These are phyloP conservation scores for Glycine tomentella DNA, from an alignment of 306 rosid genomes.

Conservation along the genomic window DNA sequence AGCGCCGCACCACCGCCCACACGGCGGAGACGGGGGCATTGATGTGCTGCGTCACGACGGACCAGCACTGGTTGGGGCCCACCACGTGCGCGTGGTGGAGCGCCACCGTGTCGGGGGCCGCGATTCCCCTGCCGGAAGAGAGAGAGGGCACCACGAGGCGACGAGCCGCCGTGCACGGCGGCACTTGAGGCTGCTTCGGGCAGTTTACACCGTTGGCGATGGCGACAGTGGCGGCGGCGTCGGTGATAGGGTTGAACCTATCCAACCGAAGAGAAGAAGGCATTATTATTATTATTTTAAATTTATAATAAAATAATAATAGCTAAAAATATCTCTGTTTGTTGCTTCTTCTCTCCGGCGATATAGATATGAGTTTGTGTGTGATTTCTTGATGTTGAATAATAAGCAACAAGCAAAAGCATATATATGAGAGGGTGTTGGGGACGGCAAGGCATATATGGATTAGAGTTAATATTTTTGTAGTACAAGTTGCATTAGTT, in stretches of 20 bases:
- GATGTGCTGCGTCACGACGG: conserved; percentile 54
- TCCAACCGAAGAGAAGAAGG: conserved; percentile 54
- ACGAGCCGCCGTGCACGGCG: conserved; percentile 18
- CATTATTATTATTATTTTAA: conserved; percentile 21
- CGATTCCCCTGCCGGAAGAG: not conserved
- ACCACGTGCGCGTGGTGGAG: conserved; percentile 52
- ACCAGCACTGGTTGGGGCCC: conserved; percentile 60
- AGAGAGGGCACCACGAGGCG: conserved; percentile 9
- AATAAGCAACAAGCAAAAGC: conserved; percentile 19
- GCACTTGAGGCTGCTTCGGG: conserved; percentile 40
- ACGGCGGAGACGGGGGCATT: conserved; percentile 58
- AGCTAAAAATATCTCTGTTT: too few relatives aligned
- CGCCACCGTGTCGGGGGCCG: not conserved
- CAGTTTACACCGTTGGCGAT: conserved; percentile 32
- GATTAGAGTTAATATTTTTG: conserved; percentile 39
- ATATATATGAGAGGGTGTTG: conserved; percentile 7
- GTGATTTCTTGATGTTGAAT: conserved; percentile 11
- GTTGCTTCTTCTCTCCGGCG: too few relatives aligned
- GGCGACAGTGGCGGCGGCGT: not conserved
- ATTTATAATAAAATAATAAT: too few relatives aligned
- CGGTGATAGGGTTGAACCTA: conserved; percentile 49
- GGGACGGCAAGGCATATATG: not conserved
- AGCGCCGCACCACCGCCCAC: conserved; percentile 66
- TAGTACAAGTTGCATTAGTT: conserved; percentile 56
- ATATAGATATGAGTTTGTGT: not conserved